Evolutionary conservation across 331 rosid genomes (phyloP).

Genomic region (Arachis monticola): DNA sequence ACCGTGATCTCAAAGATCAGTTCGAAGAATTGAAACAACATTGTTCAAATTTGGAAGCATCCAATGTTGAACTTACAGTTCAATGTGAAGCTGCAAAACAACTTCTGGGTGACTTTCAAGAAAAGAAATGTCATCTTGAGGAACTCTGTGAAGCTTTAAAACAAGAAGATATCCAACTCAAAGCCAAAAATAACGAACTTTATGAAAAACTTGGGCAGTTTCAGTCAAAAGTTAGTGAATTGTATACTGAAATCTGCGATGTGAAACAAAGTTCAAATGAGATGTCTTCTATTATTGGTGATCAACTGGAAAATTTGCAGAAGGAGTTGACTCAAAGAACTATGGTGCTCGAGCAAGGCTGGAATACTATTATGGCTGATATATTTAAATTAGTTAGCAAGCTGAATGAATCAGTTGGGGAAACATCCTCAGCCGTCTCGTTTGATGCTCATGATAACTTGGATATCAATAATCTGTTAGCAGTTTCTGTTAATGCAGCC

Average conservation of each 20-base stretch:
- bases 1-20: slow-evolving; percentile 51
- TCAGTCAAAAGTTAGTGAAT: slow-evolving; percentile 62
- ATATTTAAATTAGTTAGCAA: slow-evolving; percentile 63
- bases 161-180: slow-evolving; percentile 49
- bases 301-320: slow-evolving; percentile 67
- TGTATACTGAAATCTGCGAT: slow-evolving; percentile 57
- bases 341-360: slow-evolving; percentile 63
- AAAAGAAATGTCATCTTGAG: slow-evolving; percentile 59
- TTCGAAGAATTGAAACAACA: slow-evolving; percentile 68
- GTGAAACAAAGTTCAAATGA: slow-evolving; percentile 63
- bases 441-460: slow-evolving; percentile 35
- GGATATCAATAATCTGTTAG: slow-evolving; percentile 44
- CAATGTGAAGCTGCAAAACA: slow-evolving; percentile 70
- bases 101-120: slow-evolving; percentile 56
- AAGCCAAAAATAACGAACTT: slow-evolving; percentile 57
- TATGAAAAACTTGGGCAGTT: slow-evolving; percentile 60
- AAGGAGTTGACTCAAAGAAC: slow-evolving; percentile 63
- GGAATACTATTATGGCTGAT: slow-evolving; percentile 57
- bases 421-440: slow-evolving; percentile 37
- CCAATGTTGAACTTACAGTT: slow-evolving; percentile 73
- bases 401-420: slow-evolving; percentile 66
- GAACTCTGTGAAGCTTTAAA: slow-evolving; percentile 57
- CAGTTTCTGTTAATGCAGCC: slow-evolving; percentile 66
- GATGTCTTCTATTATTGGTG: slow-evolving; percentile 59
- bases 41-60: slow-evolving; percentile 63